Evolutionary conservation across 2,329 filamentous ascomycete genomes (phyloP), one percentile per base, ranked within the genome.

Genomic region (Paraphoma chrysanthemicola): DNA sequence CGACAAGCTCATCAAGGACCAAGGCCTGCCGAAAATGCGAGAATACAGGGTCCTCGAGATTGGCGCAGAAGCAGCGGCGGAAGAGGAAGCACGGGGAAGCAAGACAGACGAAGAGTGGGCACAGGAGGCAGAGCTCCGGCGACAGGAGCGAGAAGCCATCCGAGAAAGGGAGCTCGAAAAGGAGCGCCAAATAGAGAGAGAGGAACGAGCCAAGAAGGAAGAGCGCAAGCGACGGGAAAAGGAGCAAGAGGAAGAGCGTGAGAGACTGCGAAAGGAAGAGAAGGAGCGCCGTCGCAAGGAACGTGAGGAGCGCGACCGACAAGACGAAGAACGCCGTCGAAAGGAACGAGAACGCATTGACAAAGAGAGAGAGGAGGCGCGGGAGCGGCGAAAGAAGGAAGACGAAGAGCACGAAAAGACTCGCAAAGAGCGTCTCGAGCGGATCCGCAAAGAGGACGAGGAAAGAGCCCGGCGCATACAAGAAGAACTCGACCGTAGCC

Each of bases 81-180:
- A 86, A 17, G 91, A 94, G 72, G 80, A 85, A 42, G 63, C 79
- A 9, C 86, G 85, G 51, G 91, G 91, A 16, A 81, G 85, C 46
- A 93, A 91, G 74, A 90, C 87, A 1, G 90, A 94, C 64, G 86
- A 88, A 53, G 87, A 90, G 47, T 94, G 93, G 73, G 87, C 85
- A 1, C 83, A 83, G 45, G 90, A 92, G 56, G 88, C 88, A 1
- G 83, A 85, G 9, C 80, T 79, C 6, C 85, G 87, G 48, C 81
- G 85, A 33, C 81, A 82, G 8, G 85, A 88, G 52, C 85, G 90
- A 10, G 86, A 88, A 59, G 83, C 82, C 33, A 80, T 87, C 9
- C 82, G 87, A 52, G 84, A 88, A 45, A 85, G 86, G 64, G 85
- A 88, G 56, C 80, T 81, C 17, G 85, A 86, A 47, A 84, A 86